Conservation (phyloP, 257 asterid genomes). For the Solanum ahanhuiri region DNA sequence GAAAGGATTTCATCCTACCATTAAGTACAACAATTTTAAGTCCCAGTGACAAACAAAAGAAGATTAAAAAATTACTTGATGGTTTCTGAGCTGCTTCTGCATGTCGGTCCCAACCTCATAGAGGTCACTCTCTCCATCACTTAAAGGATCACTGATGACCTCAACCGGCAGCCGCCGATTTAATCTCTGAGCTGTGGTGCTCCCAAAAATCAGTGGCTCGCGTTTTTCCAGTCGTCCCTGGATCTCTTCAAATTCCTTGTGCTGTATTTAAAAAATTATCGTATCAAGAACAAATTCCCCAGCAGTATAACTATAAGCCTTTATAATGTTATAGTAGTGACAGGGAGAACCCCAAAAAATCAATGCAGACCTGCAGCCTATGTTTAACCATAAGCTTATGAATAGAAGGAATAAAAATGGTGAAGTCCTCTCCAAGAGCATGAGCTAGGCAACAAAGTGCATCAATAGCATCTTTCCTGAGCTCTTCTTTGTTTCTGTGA, state of each 20-base stretch:
- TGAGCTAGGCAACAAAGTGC: constrained; percentile 95
- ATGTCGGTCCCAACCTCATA: constrained; percentile 50
- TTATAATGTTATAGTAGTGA: neutral
- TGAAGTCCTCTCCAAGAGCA: constrained; percentile 93
- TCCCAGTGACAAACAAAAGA: neutral
- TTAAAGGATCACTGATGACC: constrained; percentile 90
- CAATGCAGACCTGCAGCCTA: constrained; percentile 52
- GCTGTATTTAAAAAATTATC: constrained; percentile 38
- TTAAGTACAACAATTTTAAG: neutral
- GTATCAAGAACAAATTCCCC: neutral
- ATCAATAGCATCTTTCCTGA: constrained; percentile 84
- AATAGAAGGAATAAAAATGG: constrained; percentile 84
- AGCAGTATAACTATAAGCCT: neutral
- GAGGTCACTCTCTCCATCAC: constrained; percentile 63
- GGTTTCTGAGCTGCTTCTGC: constrained; percentile 47
- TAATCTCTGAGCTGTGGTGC: constrained; percentile 50
- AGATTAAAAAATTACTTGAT: constrained; percentile 45
- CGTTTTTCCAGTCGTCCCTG: constrained; percentile 60
- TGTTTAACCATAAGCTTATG: constrained; percentile 82
- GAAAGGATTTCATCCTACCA: neutral
- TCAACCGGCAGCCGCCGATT: constrained; percentile 67
- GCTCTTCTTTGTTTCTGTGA: constrained; percentile 84
- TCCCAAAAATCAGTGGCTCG: constrained; percentile 65
- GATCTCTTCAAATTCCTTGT: constrained; percentile 90
- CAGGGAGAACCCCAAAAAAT: neutral